phyloP scores from a whole-genome alignment of 2,329 filamentous ascomycete species.

The Pseudofabraea citricarpa region DNA sequence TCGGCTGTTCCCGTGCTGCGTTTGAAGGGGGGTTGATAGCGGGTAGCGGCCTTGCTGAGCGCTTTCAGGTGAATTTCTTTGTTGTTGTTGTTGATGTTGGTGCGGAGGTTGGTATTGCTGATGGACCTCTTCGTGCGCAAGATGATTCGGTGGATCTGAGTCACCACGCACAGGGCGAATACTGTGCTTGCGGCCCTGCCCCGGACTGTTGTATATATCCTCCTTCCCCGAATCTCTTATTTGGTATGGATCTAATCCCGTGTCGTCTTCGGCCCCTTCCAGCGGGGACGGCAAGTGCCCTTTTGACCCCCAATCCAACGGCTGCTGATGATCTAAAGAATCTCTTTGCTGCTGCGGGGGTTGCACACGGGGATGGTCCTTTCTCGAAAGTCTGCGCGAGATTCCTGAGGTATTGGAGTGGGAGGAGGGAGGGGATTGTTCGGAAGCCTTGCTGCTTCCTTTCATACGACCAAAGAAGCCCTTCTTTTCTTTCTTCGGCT shows the following conservation, averaged over 20 bases:
- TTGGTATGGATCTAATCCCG: conserved; percentile 23
- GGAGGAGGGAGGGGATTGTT: conserved; percentile 7
- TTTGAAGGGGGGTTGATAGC: conserved; percentile 12
- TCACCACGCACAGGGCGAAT: conserved; percentile 22
- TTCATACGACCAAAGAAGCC: conserved; percentile 27
- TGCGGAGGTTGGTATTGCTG: conserved; percentile 22
- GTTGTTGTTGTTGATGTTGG: conserved; percentile 15
- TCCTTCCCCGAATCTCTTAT: conserved; percentile 17
- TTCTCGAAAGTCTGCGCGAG: conserved; percentile 50
- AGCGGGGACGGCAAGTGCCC: conserved; percentile 25
- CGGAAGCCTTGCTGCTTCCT: conserved; percentile 16
- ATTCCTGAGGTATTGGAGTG: conserved; percentile 47
- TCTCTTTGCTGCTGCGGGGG: conserved; percentile 31
- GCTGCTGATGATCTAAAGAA: conserved; percentile 34
- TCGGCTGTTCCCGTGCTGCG: conserved; percentile 29
- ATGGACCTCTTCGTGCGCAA: conserved; percentile 25
- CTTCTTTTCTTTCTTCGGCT: conserved; percentile 28
- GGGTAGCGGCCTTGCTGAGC: conserved; percentile 26
- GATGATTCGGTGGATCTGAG: conserved; percentile 14
- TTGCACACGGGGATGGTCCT: conserved; percentile 39
- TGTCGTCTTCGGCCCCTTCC: conserved; percentile 22
- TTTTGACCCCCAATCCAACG: conserved; percentile 26
- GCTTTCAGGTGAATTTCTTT: conserved; percentile 11
- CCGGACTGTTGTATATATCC: conserved; percentile 9
- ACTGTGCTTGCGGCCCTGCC: conserved; percentile 19